phyloP scores from a whole-genome alignment of 2,329 filamentous ascomycete species.

The Parasarocladium wereldwijsianum region DNA sequence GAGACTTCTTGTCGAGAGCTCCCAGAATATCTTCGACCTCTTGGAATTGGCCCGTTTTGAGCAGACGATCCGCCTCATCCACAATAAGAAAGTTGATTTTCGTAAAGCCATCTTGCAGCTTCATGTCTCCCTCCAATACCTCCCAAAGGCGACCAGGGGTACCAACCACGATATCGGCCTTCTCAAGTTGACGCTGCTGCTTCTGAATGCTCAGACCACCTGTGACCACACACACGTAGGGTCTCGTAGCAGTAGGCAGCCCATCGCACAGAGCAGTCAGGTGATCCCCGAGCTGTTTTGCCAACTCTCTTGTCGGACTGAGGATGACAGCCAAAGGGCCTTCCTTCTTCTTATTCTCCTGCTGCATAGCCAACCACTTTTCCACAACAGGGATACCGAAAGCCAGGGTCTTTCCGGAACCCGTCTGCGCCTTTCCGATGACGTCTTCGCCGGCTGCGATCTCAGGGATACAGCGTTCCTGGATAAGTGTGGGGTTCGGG shows the following conservation, averaged over 20 bases:
- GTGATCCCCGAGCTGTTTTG: constrained; percentile 80
- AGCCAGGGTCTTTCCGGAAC: constrained; percentile 90
- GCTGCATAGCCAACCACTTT: constrained; percentile 47
- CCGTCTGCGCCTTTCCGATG: constrained; percentile 89
- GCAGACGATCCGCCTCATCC: constrained; percentile 83
- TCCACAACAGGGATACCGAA: constrained; percentile 92
- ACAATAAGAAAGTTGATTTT: constrained; percentile 71
- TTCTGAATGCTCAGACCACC: constrained; percentile 91
- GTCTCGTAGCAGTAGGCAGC: constrained; percentile 33
- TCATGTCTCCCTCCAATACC: constrained; percentile 62
- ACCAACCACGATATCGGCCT: constrained; percentile 83
- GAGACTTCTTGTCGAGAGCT: constrained; percentile 59
- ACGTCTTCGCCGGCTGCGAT: constrained; percentile 77
- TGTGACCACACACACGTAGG: constrained; percentile 76
- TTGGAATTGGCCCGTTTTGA: constrained; percentile 90
- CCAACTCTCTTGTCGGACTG: constrained; percentile 84
- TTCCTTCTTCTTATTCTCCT: constrained; percentile 20
- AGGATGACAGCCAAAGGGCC: constrained; percentile 64
- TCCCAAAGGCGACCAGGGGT: constrained; percentile 94
- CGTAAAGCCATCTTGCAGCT: constrained; percentile 56
- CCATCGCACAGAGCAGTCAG: constrained; percentile 58
- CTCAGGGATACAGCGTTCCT: constrained; percentile 64
- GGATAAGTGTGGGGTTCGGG: constrained; percentile 66
- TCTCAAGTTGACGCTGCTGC: constrained; percentile 70
- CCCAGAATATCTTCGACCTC: constrained; percentile 81